phyloP scores from a whole-genome alignment of 2,329 filamentous ascomycete species.

The Pyrenophora teres region DNA sequence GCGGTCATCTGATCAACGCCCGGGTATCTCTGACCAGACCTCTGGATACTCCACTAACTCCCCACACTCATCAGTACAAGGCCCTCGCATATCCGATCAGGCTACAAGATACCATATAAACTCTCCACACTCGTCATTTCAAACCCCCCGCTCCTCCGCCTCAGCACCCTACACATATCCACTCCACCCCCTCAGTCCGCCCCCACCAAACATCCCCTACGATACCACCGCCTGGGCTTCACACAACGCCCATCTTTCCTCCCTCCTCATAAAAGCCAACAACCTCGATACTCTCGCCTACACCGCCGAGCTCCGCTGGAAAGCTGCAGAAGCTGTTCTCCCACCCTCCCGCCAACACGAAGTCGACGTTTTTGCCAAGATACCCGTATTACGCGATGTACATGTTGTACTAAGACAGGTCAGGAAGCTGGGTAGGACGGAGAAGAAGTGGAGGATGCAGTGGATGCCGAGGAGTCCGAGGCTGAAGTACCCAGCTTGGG shows the following conservation, averaged over 20 bases:
- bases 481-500: conserved; percentile 4
- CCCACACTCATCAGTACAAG: neutral
- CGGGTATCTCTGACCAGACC: too few species aligned
- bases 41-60: neutral
- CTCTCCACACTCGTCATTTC: neutral
- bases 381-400: neutral
- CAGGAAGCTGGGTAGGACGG: neutral
- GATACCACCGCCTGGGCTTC: neutral
- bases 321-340: neutral
- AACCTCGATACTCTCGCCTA: neutral
- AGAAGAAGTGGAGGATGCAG: neutral
- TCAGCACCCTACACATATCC: neutral
- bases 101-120: too few species aligned
- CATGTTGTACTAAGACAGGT: conserved; percentile 1
- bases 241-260: neutral
- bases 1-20: too few species aligned
- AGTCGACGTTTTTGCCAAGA: neutral
- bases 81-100: neutral
- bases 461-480: conserved; percentile 3
- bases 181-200: neutral
- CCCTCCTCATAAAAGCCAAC: neutral
- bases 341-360: neutral
- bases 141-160: neutral
- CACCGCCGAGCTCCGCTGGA: neutral
- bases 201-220: neutral